Evolutionary conservation across 306 rosid genomes (phyloP).

Genomic region (Spatholobus suberectus): DNA sequence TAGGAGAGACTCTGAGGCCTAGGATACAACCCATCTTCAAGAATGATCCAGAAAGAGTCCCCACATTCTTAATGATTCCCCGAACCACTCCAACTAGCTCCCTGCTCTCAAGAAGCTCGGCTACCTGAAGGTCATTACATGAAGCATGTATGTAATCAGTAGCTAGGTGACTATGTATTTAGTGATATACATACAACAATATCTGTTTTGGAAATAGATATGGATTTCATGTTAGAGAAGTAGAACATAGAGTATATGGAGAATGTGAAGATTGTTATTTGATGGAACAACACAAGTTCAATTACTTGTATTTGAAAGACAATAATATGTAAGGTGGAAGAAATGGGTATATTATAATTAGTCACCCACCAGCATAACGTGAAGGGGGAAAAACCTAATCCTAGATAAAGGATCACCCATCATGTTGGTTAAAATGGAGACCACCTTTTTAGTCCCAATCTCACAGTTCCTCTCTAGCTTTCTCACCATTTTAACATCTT

Average conservation of each 20-base stretch:
- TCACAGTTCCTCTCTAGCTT: slow-evolving; percentile 7
- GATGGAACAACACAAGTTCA: background rate
- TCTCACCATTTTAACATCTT: slow-evolving; percentile 15
- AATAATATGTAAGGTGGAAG: background rate
- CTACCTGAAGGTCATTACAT: background rate
- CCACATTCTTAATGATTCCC: slow-evolving; percentile 5
- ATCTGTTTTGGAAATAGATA: too few species aligned
- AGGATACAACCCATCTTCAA: slow-evolving; percentile 27
- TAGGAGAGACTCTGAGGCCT: slow-evolving; percentile 26
- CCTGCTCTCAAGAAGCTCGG: background rate
- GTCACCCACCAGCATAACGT: slow-evolving; percentile 10
- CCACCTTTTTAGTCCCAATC: background rate
- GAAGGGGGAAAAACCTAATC: slow-evolving; percentile 29
- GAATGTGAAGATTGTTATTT: background rate
- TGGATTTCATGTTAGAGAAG: background rate
- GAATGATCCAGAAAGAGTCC: slow-evolving; percentile 8
- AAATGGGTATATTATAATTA: background rate
- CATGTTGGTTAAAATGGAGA: slow-evolving; percentile 22
- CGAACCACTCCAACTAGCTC: slow-evolving; percentile 22
- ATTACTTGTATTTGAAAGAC: background rate
- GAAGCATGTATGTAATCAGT: background rate
- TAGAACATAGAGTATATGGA: background rate
- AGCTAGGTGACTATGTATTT: background rate
- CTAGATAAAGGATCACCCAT: slow-evolving; percentile 12
- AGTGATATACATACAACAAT: background rate